Base-by-base conservation (phyloP, 345 rosid species). In the Trapa incisa region DNA sequence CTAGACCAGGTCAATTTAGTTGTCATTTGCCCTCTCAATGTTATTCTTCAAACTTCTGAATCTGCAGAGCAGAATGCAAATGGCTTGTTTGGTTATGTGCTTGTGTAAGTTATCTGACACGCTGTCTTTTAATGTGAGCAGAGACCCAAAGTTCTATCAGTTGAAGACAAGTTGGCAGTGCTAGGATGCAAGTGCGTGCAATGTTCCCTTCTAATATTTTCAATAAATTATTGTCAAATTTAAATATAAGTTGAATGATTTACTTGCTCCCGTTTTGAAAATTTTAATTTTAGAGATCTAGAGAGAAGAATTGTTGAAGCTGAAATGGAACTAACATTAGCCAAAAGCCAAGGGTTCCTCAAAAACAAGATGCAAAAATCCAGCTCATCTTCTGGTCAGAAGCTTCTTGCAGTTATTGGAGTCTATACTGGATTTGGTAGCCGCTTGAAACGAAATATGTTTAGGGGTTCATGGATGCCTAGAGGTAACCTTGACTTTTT, bases 391-490 rank as follows among this genome's bases (percentile, higher is more conserved):
- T 77, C 89, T 1, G 83, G 78, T 41, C 75, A 75, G 67, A 88
- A 84, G 70, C 72, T 84, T 67, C 97, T 94, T 72, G 99, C 89
- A 58, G 95, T 94, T 45, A 89, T 94, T 80, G 99, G 97, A 62
- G 91, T 94, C 15, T 91, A 82, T 72, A 85, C 99, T n/a, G 97
- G 99, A 3, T 94, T 94, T 71, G 99, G 99, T 32, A 84, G 97
- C 73, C 89, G 75, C 65, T 69, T 89, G 74, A 87, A 81, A 73
- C 83, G 99, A 65, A 91, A 86, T 74, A 60, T 72, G 33, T 94
- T 85, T 76, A 75, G 99, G 81, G 96, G 96, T 9, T 81, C 96
- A 39, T 94, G 97, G 96, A 94, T 94, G 97, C 97, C 97, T 68
- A 88, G 71, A 81, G 95, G 99, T 64, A 53, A n/a, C 42, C n/a